Evolutionary conservation across 495 filamentous ascomycete genomes (phyloP).

Genomic region (Immersiella caudata): DNA sequence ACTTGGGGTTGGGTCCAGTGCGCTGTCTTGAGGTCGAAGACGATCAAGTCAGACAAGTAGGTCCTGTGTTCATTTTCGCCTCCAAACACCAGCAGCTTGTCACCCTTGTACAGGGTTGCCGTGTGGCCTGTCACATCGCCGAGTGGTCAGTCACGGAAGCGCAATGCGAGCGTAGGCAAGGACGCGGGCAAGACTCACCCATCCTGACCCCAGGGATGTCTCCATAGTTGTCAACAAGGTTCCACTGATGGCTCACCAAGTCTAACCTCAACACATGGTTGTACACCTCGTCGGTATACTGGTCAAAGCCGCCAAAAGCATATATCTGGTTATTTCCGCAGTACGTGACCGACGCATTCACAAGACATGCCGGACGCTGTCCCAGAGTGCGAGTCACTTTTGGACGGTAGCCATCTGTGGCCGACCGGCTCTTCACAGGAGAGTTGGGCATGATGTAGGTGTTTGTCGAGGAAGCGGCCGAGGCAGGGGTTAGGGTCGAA

Average conservation of each 20-base stretch:
- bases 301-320: constrained; percentile 98
- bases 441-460: constrained; percentile 86
- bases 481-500: constrained; percentile 46
- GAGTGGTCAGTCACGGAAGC: not conserved
- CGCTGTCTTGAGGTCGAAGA: constrained; percentile 90
- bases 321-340: constrained; percentile 95
- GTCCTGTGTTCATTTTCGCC: constrained; percentile 97
- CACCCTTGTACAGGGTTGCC: constrained; percentile 89
- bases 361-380: constrained; percentile 88
- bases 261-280: constrained; percentile 93
- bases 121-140: constrained; percentile 70
- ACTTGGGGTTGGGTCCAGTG: constrained; percentile 93
- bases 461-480: constrained; percentile 64
- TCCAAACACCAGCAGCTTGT: constrained; percentile 93
- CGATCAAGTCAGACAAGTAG: constrained; percentile 92
- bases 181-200: constrained; percentile 60
- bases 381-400: constrained; percentile 79
- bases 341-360: constrained; percentile 97
- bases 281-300: constrained; percentile 98
- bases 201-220: constrained; percentile 98
- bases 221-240: constrained; percentile 94
- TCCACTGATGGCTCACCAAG: constrained; percentile 86
- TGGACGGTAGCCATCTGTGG: constrained; percentile 74
- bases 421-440: constrained; percentile 63
- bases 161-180: not conserved